phyloP scores from a whole-genome alignment of 2,329 filamentous ascomycete species.

The Arthrobotrys conoides region DNA sequence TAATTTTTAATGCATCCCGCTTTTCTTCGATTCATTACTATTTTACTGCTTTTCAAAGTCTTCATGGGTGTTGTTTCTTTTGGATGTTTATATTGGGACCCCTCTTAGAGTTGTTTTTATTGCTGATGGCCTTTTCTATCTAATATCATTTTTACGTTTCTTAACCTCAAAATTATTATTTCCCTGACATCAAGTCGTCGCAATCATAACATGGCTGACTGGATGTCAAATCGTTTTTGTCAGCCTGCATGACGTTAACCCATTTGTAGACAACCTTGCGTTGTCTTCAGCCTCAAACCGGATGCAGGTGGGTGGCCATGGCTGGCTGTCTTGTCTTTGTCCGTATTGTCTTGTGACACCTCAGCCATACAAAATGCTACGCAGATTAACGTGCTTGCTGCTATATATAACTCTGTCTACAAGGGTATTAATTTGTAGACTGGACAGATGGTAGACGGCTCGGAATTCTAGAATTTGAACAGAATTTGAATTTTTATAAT shows the following conservation, averaged over 20 bases:
- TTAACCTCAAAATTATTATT: conserved; percentile 7
- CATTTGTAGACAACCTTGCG: conserved; percentile 19
- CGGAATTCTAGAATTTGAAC: conserved; percentile 9
- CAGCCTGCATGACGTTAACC: conserved; percentile 45
- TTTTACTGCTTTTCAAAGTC: conserved; percentile 9
- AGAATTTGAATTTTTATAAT: conserved; percentile 6
- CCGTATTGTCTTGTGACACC: conserved; percentile 51
- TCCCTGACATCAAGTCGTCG: background rate
- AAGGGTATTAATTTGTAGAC: no score
- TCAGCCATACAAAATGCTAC: conserved; percentile 19
- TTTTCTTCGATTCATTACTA: conserved; percentile 25
- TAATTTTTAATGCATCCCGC: conserved; percentile 61
- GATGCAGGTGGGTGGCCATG: conserved; percentile 43
- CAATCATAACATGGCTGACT: conserved; percentile 24
- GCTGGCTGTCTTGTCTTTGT: background rate
- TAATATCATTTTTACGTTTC: conserved; percentile 57
- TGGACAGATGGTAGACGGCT: background rate
- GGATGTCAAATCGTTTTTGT: conserved; percentile 48
- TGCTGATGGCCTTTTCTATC: conserved; percentile 55
- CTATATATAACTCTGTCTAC: conserved; percentile 48
- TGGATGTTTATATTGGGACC: conserved; percentile 57
- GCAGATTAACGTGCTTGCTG: conserved; percentile 26
- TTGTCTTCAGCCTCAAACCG: conserved; percentile 49
- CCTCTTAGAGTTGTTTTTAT: conserved; percentile 55
- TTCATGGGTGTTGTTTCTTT: conserved; percentile 53